Conservation (phyloP, 2,329 filamentous ascomycete genomes). For the Colletotrichum lentis region DNA sequence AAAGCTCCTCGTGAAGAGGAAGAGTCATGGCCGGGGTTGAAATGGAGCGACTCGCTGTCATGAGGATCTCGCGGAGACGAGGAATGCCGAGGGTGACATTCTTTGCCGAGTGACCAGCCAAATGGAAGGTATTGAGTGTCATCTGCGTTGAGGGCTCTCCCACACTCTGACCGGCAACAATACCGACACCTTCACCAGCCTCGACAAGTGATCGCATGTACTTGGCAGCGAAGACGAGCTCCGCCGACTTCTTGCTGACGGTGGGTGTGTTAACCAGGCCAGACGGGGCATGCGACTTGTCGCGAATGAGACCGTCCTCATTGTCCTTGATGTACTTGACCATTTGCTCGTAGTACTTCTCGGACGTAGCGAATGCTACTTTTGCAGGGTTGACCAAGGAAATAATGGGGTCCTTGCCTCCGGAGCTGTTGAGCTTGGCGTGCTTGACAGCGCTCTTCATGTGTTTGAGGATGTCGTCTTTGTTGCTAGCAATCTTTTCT, state of each 20-base stretch:
- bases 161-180: constrained; percentile 94
- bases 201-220: constrained; percentile 93
- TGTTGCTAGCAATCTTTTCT: constrained; percentile 58
- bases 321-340: constrained; percentile 83
- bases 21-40: constrained; percentile 92
- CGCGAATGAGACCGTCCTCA: constrained; percentile 60
- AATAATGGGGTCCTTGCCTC: constrained; percentile 77
- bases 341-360: constrained; percentile 79
- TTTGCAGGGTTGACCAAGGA: constrained; percentile 77
- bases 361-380: constrained; percentile 86
- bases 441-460: constrained; percentile 85
- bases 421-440: constrained; percentile 63
- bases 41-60: constrained; percentile 92
- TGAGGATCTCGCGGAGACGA: constrained; percentile 94
- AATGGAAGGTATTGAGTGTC: constrained; percentile 99
- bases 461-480: constrained; percentile 72
- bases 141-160: constrained; percentile 98
- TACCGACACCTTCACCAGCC: constrained; percentile 94
- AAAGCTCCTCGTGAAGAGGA: constrained; percentile 76
- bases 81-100: constrained; percentile 99
- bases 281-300: constrained; percentile 50
- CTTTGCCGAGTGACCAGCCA: constrained; percentile 97
- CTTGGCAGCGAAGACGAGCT: constrained; percentile 87
- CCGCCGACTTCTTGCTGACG: constrained; percentile 75
- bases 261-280: constrained; percentile 47